Conservation (phyloP, 345 rosid species). For the Lagerstroemia speciosa region DNA sequence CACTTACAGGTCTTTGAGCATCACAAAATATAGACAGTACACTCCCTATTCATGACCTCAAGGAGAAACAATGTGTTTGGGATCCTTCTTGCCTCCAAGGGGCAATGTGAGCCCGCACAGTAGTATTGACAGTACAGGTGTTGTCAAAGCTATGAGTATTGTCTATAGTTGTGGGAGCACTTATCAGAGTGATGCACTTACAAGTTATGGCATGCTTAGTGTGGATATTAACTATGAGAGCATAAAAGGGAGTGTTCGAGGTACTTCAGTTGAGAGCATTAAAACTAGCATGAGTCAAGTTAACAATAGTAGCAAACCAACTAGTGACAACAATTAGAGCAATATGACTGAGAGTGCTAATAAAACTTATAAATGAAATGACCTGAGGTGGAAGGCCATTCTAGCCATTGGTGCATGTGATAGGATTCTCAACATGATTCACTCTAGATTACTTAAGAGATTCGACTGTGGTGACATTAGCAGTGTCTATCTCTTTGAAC, state of each 20-base stretch:
- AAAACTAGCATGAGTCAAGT: too few relatives aligned
- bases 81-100: conserved; percentile 93
- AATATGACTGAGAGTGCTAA: conserved; percentile 84
- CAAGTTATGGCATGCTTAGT: conserved; percentile 70
- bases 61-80: conserved; percentile 89
- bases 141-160: conserved; percentile 68
- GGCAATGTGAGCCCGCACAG: too few relatives aligned
- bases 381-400: conserved; percentile 96
- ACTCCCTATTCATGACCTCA: conserved; percentile 49
- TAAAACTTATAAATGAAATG: conserved; percentile 94
- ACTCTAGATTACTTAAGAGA: conserved; percentile 74
- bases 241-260: conserved; percentile 59
- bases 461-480: conserved; percentile 97
- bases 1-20: conserved; percentile 45
- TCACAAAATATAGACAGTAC: conserved; percentile 46
- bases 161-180: conserved; percentile 61
- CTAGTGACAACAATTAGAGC: conserved; percentile 88
- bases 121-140: conserved; percentile 63
- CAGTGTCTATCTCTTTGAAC: conserved; percentile 86
- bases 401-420: conserved; percentile 69
- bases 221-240: conserved; percentile 63
- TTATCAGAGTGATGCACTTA: conserved; percentile 43
- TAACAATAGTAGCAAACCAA: conserved; percentile 73
- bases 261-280: too few relatives aligned
- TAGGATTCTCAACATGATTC: conserved; percentile 86